Evolutionary conservation across 2,329 filamentous ascomycete genomes (phyloP).

Genomic region (Alternaria triticina): DNA sequence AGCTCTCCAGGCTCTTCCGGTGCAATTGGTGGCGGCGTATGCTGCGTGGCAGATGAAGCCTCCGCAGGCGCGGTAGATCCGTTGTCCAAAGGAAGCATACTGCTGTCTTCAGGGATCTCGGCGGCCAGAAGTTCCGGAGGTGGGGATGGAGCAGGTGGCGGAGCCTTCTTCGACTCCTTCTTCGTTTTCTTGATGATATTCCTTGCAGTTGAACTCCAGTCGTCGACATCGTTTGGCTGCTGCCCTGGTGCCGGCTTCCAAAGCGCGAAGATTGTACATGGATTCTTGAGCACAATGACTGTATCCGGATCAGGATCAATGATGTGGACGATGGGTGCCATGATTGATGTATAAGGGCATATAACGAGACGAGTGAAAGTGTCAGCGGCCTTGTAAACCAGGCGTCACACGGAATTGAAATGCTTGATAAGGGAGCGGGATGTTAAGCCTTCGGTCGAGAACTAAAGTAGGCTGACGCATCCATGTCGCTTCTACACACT

Average conservation of each 20-base stretch:
- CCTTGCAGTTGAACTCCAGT: too few species aligned
- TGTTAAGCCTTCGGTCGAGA: not conserved
- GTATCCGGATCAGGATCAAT: slow-evolving; percentile 5
- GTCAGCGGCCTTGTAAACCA: not conserved
- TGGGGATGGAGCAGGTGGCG: too few species aligned
- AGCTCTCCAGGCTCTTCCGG: not conserved
- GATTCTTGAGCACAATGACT: not conserved
- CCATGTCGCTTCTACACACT: not conserved
- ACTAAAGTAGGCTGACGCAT: not conserved
- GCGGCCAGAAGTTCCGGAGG: too few species aligned
- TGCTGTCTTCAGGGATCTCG: not conserved
- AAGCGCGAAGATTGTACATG: not conserved
- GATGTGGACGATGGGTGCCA: not conserved
- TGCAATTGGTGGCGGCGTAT: too few species aligned
- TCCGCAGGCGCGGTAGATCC: not conserved
- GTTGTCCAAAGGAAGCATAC: not conserved
- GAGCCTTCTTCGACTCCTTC: too few species aligned
- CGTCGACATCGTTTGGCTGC: too few species aligned
- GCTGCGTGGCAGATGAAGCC: not conserved
- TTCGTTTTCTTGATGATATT: too few species aligned
- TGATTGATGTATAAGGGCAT: not conserved
- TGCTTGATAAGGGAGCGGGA: too few species aligned
- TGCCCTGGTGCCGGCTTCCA: not conserved
- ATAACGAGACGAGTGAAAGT: not conserved
- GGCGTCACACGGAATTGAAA: too few species aligned